Base-by-base conservation (phyloP, 345 rosid species). In the Eucalyptus fibrosa region DNA sequence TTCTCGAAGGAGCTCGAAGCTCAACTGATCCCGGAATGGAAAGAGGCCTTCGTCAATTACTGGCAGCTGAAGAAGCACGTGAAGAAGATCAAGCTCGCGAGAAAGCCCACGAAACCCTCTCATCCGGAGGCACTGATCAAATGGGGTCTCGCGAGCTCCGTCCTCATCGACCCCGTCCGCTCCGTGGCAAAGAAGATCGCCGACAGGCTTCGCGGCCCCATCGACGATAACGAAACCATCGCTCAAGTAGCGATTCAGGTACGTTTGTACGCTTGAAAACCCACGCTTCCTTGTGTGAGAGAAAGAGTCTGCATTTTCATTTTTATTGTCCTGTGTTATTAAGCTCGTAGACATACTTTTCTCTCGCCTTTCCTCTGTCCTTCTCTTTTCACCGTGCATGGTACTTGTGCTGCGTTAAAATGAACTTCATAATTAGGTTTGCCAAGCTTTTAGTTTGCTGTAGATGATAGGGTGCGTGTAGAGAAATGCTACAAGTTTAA, bases 1-100 rank as follows among this genome's bases (percentile, higher is more conserved):
- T 98, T 98, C 93, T 98, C 99, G 1, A 98, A 96, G 91, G 97
- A 98, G 93, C 94, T 98, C 5, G 99, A 97, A 87, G 99, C 99
- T 92, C 99, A 98, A 81, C 94, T 98, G 1, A 98, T 98, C 72
- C 99, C 99, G 1, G 99, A 98, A 90, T 98, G 99, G 99, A 98
- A 96, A 87, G 99, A 96, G n/a, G 99, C 98, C 55, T 98, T 97
- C 80, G 99, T 96, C 45, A 95, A 97, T 91, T 98, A 98, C 89
- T 92, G 98, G 95, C 94, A 94, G 69, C 97, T 97, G 67, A 98
- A 98, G 90, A 98, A 98, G 91, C 98, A 96, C 47, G 87, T 98
- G 4, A 98, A 96, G 90, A 97, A 95, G 89, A 95, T 98, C 60
- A 96, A 94, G 91, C 92, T 93, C 89, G 93, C 96, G 11, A 90